Evolutionary conservation across 495 filamentous ascomycete genomes (phyloP), one percentile per base, ranked within the genome.

Genomic region (Pyrenula massariospora): DNA sequence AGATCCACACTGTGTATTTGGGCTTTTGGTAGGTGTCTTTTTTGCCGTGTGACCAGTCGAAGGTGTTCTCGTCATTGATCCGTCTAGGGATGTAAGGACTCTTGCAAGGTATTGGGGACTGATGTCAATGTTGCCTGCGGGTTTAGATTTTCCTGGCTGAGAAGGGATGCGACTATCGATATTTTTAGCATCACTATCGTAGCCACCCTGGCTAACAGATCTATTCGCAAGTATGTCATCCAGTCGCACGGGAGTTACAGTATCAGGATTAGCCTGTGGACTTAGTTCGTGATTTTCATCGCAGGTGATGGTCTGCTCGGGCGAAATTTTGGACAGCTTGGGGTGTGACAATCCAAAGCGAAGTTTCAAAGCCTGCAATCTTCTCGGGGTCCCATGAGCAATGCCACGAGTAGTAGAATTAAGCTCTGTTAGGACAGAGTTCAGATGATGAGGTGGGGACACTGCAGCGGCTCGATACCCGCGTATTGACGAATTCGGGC

Each of bases 171-270:
- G 11, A 50, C 53, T 50, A 20, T 56, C 54, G 12, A 77, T 67
- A 47, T 53, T 69, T 50, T 70, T 70, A 1, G 74, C 74, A 62
- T 77, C 74, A 48, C 73, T 76, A 55, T 77, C 74, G 51, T 77
- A 77, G 8, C 67, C 70, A 57, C 64, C 63, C 47, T 70, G 71
- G 36, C 69, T 77, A 63, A 70, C 66, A 59, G 74, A 54, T 54
- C 72, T 73, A 56, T 68, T 66, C 22, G 65, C 65, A 22, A 68
- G 24, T 3, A 69, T 54, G 8, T 58, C 55, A 1, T 62, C 51
- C 1, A 58, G 50, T 2, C 53, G 59, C 1, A 51, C 55, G 1
- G 42, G 21, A 60, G 60, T 11, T 25, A 36, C 5, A 51, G 55
- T 11, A 54, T 50, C 1, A 24, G 54, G 21, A 52, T 52, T 15